A percentile compares a stretch with the other conserved stretches of the same genome.
These are phyloP conservation scores for Rhododendron vialii DNA, from an alignment of 148 eudicot species.

Conservation along the genomic window DNA sequence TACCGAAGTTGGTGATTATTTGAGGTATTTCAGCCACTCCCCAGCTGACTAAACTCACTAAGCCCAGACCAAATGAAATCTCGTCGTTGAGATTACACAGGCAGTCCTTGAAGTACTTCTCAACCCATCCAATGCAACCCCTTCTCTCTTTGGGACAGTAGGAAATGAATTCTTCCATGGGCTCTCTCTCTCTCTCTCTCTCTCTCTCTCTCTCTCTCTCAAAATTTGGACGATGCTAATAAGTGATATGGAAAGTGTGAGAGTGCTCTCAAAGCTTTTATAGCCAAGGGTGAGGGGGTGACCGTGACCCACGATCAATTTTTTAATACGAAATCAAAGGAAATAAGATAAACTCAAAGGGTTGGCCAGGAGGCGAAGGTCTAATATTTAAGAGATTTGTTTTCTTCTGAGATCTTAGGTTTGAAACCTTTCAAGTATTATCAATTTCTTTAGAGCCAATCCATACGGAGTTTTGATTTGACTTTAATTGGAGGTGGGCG, in stretches of 20 bases:
- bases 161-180: not conserved
- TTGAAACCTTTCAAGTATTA: no score
- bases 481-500: not conserved
- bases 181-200: not conserved
- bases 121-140: slow-evolving; percentile 34
- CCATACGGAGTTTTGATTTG: no score
- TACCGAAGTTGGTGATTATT: slow-evolving; percentile 47
- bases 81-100: slow-evolving; percentile 40
- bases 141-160: slow-evolving; percentile 35
- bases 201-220: no score
- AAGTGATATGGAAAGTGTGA: not conserved
- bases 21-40: slow-evolving; percentile 59
- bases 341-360: no score
- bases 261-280: not conserved
- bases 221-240: not conserved
- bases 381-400: no score
- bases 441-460: not conserved
- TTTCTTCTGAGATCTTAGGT: no score
- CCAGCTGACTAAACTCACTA: slow-evolving; percentile 49
- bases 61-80: slow-evolving; percentile 37
- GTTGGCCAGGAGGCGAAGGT: no score
- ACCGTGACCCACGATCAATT: no score
- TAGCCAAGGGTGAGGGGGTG: not conserved
- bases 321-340: no score
- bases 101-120: slow-evolving; percentile 47